Conservation (phyloP, 1,284 basidiomycete species). For the Apiotrichum veenhuisii region DNA sequence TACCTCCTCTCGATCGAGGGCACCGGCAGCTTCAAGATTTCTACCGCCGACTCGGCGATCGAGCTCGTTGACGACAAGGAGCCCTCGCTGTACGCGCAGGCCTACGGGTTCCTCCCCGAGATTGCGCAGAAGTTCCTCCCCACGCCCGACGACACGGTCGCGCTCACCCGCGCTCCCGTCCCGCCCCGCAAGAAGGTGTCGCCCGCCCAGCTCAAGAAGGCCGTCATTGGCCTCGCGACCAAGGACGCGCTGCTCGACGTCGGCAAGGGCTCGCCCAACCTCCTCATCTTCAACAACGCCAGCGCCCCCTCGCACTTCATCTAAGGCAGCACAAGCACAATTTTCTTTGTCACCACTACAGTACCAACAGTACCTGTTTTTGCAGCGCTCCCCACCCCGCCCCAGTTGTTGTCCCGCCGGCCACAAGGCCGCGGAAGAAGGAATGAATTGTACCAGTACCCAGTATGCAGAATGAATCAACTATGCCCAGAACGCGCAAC, state of each 20-base stretch:
- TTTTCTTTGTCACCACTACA: too few species aligned
- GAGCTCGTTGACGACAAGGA: constrained; percentile 49
- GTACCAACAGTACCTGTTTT: too few species aligned
- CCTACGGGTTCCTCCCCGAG: constrained; percentile 33
- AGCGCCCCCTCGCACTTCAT: constrained; percentile 44
- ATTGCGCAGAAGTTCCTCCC: constrained; percentile 35
- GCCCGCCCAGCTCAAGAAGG: constrained; percentile 69
- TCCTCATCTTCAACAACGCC: constrained; percentile 79
- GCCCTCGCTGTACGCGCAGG: constrained; percentile 43
- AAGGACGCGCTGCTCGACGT: constrained; percentile 54
- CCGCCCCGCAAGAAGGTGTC: constrained; percentile 51
- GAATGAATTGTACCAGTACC: constrained; percentile 6
- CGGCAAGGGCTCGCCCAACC: constrained; percentile 59
- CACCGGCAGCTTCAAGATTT: constrained; percentile 55
- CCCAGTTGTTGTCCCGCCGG: not conserved
- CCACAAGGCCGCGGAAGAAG: not conserved
- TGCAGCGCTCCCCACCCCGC: too few species aligned
- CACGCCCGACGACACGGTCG: constrained; percentile 37
- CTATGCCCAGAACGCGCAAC: not conserved
- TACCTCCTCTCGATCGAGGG: constrained; percentile 80
- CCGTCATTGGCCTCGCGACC: constrained; percentile 62
- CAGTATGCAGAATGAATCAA: constrained; percentile 5
- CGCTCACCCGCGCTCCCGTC: constrained; percentile 20
- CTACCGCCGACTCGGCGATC: constrained; percentile 26
- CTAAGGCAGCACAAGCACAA: too few species aligned